Percentiles rank a stretch among this genome's conserved stretches.
phyloP scores from a whole-genome alignment of 306 rosid genomes.

The Sicyos baderoa region DNA sequence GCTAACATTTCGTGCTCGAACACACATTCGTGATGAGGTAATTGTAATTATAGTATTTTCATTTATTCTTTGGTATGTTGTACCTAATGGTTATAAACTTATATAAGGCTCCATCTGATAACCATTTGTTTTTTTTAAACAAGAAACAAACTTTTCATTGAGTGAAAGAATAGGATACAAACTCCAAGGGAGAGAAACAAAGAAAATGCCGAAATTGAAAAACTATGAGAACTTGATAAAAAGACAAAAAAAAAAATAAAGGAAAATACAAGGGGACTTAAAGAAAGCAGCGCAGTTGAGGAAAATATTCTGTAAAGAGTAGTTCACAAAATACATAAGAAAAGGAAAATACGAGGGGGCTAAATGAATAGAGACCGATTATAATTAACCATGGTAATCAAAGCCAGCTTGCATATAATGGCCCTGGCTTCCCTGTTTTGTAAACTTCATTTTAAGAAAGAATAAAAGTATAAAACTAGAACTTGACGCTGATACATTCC shows the following conservation, averaged over 20 bases:
- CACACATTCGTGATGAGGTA: constrained; percentile 92
- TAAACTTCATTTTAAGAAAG: not conserved
- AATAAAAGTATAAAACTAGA: not conserved
- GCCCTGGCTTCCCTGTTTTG: not conserved
- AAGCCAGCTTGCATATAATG: not conserved
- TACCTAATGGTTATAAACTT: not conserved
- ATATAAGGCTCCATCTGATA: not conserved
- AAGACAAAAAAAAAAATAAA: too few species aligned
- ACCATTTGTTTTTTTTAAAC: not conserved
- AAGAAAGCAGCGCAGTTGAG: too few species aligned
- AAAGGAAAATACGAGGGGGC: too few species aligned
- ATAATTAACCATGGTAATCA: not conserved
- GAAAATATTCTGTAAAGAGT: too few species aligned
- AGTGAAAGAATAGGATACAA: too few species aligned
- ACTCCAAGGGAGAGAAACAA: too few species aligned
- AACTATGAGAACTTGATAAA: too few species aligned
- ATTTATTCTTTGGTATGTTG: not conserved
- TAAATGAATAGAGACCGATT: too few species aligned
- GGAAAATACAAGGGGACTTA: too few species aligned
- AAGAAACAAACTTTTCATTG: too few species aligned
- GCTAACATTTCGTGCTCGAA: constrained; percentile 90
- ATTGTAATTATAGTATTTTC: constrained; percentile 17
- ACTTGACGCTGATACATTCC: not conserved
- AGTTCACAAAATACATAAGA: too few species aligned
- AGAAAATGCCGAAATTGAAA: too few species aligned